A percentile compares a stretch with the other conserved stretches of the same genome.
These are phyloP conservation scores for Ceratocystis destructans DNA, from an alignment of 2,329 filamentous ascomycete genomes.

Conservation along the genomic window DNA sequence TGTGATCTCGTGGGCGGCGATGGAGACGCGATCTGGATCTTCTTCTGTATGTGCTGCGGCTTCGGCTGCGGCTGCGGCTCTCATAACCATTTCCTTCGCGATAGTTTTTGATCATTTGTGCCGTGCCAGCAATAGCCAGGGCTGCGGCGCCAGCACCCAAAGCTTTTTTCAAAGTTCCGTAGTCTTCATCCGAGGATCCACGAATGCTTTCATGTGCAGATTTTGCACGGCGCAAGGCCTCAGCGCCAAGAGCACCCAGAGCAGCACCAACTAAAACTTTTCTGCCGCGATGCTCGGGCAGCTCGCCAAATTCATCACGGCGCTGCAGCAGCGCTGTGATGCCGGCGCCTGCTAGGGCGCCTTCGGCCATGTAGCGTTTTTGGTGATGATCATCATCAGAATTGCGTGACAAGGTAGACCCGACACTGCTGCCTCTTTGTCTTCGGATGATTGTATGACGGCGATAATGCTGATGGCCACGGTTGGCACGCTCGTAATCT, in stretches of 20 bases:
- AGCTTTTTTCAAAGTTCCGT: conserved; percentile 44
- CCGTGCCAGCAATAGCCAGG: conserved; percentile 49
- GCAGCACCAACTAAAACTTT: conserved; percentile 49
- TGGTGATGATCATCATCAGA: conserved; percentile 32
- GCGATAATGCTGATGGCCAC: conserved; percentile 31
- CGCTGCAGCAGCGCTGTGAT: conserved; percentile 45
- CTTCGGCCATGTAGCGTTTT: conserved; percentile 47
- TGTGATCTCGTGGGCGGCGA: not conserved
- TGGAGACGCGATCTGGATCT: not conserved
- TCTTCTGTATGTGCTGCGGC: conserved; percentile 34
- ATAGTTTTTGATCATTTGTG: conserved; percentile 48
- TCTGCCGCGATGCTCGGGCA: conserved; percentile 39
- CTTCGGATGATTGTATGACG: conserved; percentile 29
- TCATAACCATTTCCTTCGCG: conserved; percentile 47
- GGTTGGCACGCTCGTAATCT: conserved; percentile 31
- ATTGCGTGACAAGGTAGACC: conserved; percentile 24
- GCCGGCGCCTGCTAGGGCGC: conserved; percentile 50
- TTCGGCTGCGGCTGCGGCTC: conserved; percentile 36
- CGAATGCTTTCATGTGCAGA: conserved; percentile 35
- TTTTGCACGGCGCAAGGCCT: conserved; percentile 45
- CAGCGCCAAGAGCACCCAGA: conserved; percentile 48
- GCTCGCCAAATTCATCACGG: conserved; percentile 37
- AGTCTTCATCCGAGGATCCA: conserved; percentile 29
- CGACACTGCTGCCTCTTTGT: conserved; percentile 36
- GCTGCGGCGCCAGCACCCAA: conserved; percentile 50